Base-by-base conservation (phyloP, 345 rosid genomes). In the Eucalyptus tenuipes region DNA sequence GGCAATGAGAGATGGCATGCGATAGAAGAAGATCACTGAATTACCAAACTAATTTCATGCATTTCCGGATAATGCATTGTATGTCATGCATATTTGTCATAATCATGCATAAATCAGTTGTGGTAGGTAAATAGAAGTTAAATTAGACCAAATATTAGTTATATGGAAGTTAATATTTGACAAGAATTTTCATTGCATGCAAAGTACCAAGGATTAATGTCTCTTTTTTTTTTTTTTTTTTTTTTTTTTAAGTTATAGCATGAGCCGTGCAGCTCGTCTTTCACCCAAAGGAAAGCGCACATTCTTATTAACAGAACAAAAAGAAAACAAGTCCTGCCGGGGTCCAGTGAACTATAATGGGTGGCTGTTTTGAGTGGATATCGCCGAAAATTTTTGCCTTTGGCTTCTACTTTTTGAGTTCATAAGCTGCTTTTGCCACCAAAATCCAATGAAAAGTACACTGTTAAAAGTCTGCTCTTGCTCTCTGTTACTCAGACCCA, bases 181-280 rank as follows among this genome's bases (percentile, higher is more conserved):
- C 29, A 5, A 18, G 27, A 20, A 75, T 37, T 75, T 33, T 75
- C 82, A 20, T 75, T 20, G 27, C 15, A 6, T 40, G 15, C 47
- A 75, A 75, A 37, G 15, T 27, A 75, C 7, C 45, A 33, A 68
- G 45, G 82, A 24, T 37, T 75, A 20, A 75, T 75, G 29, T 40
- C 47, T 52, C 22, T 48, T 0, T 0, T 1, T 2, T 13, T 45
- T 3, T 47, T 1, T 6, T 1, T 6, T 14, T 13, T 2, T 15
- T 5, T 5, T 14, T 49, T 48, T 49, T 13, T 8, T 7, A 48
- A 52, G 45, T 75, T 40, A 75, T 37, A 75, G 82, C 15, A 40
- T 75, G 47, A 10, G 47, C 47, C 3, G 0, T 40, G 82, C 47
- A 75, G 27, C 8, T 75, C 8, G 6, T 37, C 14, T 75, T 75